Conservation (phyloP, 768 basidiomycete species). For the Trametes cingulata region DNA sequence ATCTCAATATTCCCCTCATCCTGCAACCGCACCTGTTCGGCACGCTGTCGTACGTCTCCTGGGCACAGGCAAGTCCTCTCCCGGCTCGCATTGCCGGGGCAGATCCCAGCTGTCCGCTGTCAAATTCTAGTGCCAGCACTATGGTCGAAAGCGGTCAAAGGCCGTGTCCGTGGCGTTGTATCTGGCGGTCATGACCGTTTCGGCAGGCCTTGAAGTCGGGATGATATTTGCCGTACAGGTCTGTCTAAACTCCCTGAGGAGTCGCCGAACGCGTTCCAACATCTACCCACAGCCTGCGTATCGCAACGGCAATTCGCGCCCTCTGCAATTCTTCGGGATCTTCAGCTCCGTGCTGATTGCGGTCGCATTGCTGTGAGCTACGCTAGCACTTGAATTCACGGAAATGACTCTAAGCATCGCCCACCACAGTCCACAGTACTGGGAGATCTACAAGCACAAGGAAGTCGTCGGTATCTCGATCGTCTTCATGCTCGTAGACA, state of each 20-base stretch:
- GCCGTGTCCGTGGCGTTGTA: slow-evolving; percentile 38
- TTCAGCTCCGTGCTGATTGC: slow-evolving; percentile 60
- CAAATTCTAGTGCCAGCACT: slow-evolving; percentile 62
- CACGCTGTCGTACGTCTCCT: slow-evolving; percentile 56
- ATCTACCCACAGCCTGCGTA: slow-evolving; percentile 35
- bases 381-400: no score
- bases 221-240: slow-evolving; percentile 60
- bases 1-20: slow-evolving; percentile 71
- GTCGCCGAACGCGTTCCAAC: not conserved
- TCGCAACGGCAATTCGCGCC: slow-evolving; percentile 36
- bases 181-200: slow-evolving; percentile 39
- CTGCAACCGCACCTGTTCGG: slow-evolving; percentile 66
- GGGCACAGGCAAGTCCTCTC: slow-evolving; percentile 53
- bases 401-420: not conserved
- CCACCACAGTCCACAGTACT: slow-evolving; percentile 58
- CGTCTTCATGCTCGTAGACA: slow-evolving; percentile 67
- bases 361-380: slow-evolving; percentile 43
- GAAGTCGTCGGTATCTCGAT: slow-evolving; percentile 70
- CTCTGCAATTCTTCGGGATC: slow-evolving; percentile 59
- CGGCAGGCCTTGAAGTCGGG: slow-evolving; percentile 58
- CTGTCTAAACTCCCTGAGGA: slow-evolving; percentile 20
- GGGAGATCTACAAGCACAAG: slow-evolving; percentile 65
- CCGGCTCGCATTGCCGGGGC: not conserved
- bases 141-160: slow-evolving; percentile 45
- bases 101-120: not conserved